Base-by-base conservation (phyloP, 2,329 filamentous ascomycete species). In the Colletotrichum musae region DNA sequence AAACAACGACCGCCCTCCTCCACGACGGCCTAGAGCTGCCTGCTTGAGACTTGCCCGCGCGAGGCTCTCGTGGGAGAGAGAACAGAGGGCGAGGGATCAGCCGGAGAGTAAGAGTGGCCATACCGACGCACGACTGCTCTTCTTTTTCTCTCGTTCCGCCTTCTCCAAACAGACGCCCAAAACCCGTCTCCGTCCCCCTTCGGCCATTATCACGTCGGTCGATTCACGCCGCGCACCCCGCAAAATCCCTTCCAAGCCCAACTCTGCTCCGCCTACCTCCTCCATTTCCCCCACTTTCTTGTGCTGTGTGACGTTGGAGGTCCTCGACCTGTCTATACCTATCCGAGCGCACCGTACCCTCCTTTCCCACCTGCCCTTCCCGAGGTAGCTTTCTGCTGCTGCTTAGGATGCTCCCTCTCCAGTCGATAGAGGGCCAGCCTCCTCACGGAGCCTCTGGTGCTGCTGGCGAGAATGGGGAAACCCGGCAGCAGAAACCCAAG, bases 401-500 rank as follows among this genome's bases (percentile, higher is more conserved):
- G n/a, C 47, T 43, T 77, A 78, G 76, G 75, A 89, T 89, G 87
- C 81, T 88, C 74, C 84, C 86, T 58, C 79, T 86, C 70, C 85
- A 85, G 75, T 83, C 86, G 72, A 83, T 88, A 76, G 86, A 89
- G 77, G 83, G 81, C 52, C 78, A 82, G 70, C 68, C 77, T 74
- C 75, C 78, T 74, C 78, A 74, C 53, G 70, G 76, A 47, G 67
- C 57, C 50, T 48, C 74, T 77, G 72, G 70, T 61, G 58, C 58
- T 74, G 83, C 58, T 74, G 83, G 85, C 51, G 86, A 88, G 72
- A 82, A 81, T 71, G 82, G 81, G 65, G 87, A 89, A 73, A 79
- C 79, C 74, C 85, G 86, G 74, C 85, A 87, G 72, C 86, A 88
- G 77, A 89, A 90, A 74, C 88, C 88, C 73, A 89, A 90, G 80